A percentile compares a stretch with the other conserved stretches of the same genome.
These are phyloP conservation scores for Metschnikowia picachoensis DNA, from an alignment of 805 yeast species.

Conservation along the genomic window DNA sequence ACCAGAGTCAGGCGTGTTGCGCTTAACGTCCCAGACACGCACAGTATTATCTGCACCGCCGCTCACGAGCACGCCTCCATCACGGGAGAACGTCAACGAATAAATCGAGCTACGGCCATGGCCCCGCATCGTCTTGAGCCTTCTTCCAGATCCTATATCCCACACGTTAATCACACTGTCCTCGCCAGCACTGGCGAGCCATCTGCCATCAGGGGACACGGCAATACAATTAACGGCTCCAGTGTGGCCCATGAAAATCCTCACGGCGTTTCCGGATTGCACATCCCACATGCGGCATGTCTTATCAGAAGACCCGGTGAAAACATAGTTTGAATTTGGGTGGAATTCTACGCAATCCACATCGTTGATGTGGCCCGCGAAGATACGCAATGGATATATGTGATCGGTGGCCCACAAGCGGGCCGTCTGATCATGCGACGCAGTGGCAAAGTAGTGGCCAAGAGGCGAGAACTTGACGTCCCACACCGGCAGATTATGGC, in stretches of 20 bases:
- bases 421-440: constrained; percentile 96
- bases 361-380: constrained; percentile 96
- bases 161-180: constrained; percentile 85
- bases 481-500: constrained; percentile 97
- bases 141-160: constrained; percentile 91
- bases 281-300: constrained; percentile 99
- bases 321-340: constrained; percentile 90
- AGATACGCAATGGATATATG: constrained; percentile 89
- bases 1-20: constrained; percentile 75
- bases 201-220: constrained; percentile 94
- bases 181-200: constrained; percentile 94
- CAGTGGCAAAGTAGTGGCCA: constrained; percentile 98
- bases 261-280: constrained; percentile 78
- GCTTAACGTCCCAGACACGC: constrained; percentile 92
- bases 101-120: constrained; percentile 87
- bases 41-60: constrained; percentile 92
- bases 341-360: constrained; percentile 94
- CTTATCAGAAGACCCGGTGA: constrained; percentile 94
- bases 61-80: constrained; percentile 85
- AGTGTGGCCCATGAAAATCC: constrained; percentile 89
- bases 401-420: constrained; percentile 98
- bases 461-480: constrained; percentile 91
- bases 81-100: constrained; percentile 78
- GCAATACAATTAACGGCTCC: constrained; percentile 84
- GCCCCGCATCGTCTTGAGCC: constrained; percentile 88